A percentile compares a stretch with the other conserved stretches of the same genome.
Conservation (phyloP, 1,284 basidiomycete species). For the Nidula niveotomentosa region DNA sequence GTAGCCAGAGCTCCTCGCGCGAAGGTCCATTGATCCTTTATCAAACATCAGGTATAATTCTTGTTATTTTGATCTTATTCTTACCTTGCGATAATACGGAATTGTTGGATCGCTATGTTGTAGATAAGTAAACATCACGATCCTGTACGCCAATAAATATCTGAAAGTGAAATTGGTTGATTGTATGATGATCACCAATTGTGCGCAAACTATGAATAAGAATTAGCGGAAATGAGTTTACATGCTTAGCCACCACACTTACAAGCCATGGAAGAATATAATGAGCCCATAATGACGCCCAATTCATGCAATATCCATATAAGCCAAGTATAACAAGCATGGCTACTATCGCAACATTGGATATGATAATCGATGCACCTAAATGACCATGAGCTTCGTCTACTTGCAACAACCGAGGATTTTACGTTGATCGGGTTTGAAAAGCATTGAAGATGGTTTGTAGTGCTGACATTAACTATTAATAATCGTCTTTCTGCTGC, state of each 20-base stretch:
- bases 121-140: conserved; percentile 67
- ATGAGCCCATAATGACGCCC: no score
- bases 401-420: conserved; percentile 3
- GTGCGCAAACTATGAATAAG: neutral
- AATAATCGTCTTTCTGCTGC: no score
- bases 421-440: conserved; percentile 66
- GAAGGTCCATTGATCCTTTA: conserved; percentile 45
- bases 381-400: no score
- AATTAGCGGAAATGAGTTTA: no score
- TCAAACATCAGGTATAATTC: no score
- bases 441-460: conserved; percentile 69
- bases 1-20: conserved; percentile 56
- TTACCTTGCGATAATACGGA: conserved; percentile 48
- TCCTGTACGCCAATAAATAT: no score
- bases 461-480: conserved; percentile 48
- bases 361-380: conserved; percentile 37
- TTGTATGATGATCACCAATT: no score
- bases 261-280: no score
- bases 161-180: no score
- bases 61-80: no score
- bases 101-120: conserved; percentile 75
- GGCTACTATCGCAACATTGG: conserved; percentile 43
- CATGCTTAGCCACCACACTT: no score
- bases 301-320: conserved; percentile 15
- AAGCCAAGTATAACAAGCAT: conserved; percentile 39